Conservation (phyloP, 2,329 filamentous ascomycete species). For the Exserohilum rostratum region DNA sequence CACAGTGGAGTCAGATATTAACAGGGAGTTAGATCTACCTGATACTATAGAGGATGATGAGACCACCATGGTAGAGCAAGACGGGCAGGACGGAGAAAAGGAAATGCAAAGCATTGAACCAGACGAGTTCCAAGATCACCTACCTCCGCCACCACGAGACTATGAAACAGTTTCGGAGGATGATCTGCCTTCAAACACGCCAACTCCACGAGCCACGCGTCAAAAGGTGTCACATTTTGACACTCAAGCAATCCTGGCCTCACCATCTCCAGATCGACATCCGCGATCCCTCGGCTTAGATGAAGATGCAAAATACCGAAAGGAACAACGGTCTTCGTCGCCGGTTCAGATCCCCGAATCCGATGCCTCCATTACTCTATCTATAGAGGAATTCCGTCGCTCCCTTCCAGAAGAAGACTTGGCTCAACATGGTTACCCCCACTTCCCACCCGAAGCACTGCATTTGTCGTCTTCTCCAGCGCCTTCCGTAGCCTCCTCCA, state of each 20-base stretch:
- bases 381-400: slow-evolving; percentile 43
- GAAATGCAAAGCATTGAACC: slow-evolving; percentile 21
- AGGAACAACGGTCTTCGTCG: slow-evolving; percentile 13
- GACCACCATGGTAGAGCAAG: slow-evolving; percentile 2
- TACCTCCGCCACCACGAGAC: slow-evolving; percentile 1
- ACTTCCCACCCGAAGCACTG: slow-evolving; percentile 5
- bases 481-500: slow-evolving; percentile 15
- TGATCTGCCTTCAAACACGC: slow-evolving; percentile 30
- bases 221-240: slow-evolving; percentile 31
- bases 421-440: slow-evolving; percentile 5
- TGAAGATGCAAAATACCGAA: slow-evolving; percentile 4
- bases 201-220: slow-evolving; percentile 37
- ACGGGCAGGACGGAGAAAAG: slow-evolving; percentile 3
- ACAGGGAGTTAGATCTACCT: slow-evolving; percentile 5
- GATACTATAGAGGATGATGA: not conserved
- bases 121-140: slow-evolving; percentile 11
- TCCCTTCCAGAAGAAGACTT: slow-evolving; percentile 29
- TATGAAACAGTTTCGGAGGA: slow-evolving; percentile 10
- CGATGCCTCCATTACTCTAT: slow-evolving; percentile 39
- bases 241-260: slow-evolving; percentile 46
- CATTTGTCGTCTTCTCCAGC: slow-evolving; percentile 20
- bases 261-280: slow-evolving; percentile 24
- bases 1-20: slow-evolving; percentile 8
- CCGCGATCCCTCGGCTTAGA: slow-evolving; percentile 14
- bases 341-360: slow-evolving; percentile 28